These are phyloP conservation scores for Cucumis cinereus DNA, from an alignment of 306 rosid species.

Conservation along the genomic window DNA sequence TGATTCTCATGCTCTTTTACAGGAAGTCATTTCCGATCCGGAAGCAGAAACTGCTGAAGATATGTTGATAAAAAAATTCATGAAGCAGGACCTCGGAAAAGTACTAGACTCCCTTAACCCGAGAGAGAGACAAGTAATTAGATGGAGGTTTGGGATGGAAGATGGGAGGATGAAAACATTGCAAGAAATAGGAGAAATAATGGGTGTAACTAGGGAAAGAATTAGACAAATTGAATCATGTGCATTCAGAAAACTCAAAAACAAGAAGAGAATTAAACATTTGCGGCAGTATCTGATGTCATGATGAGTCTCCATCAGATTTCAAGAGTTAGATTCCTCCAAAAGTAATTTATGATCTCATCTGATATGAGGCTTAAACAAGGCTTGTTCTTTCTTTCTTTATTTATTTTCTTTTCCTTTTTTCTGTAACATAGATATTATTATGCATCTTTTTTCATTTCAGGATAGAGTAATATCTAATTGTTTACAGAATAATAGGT, in stretches of 20 bases:
- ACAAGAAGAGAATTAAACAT: constrained; percentile 75
- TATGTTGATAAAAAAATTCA: constrained; percentile 47
- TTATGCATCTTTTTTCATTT: neutral
- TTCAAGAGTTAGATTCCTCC: neutral
- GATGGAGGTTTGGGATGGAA: constrained; percentile 95
- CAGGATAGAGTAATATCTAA: constrained; percentile 1
- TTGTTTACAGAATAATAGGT: neutral
- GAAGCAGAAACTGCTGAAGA: constrained; percentile 73
- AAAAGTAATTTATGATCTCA: neutral
- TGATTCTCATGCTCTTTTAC: constrained; percentile 1
- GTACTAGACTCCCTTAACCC: constrained; percentile 66
- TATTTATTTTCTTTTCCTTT: neutral
- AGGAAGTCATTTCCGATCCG: constrained; percentile 73
- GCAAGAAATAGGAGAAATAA: constrained; percentile 88
- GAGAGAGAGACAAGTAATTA: constrained; percentile 72
- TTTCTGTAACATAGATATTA: neutral
- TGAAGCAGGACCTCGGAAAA: constrained; percentile 74
- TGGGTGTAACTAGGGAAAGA: constrained; percentile 97
- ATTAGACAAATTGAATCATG: constrained; percentile 78
- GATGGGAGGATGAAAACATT: constrained; percentile 91
- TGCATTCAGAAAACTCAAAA: constrained; percentile 84
- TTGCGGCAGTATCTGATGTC: constrained; percentile 70
- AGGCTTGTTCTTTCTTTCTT: neutral
- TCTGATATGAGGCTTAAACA: constrained; percentile 6
- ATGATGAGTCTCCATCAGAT: constrained; percentile 31